Percentiles rank a stretch among this genome's conserved stretches.
Evolutionary conservation across 2,329 filamentous ascomycete genomes (phyloP).

Genomic region (Helotiales sp.): DNA sequence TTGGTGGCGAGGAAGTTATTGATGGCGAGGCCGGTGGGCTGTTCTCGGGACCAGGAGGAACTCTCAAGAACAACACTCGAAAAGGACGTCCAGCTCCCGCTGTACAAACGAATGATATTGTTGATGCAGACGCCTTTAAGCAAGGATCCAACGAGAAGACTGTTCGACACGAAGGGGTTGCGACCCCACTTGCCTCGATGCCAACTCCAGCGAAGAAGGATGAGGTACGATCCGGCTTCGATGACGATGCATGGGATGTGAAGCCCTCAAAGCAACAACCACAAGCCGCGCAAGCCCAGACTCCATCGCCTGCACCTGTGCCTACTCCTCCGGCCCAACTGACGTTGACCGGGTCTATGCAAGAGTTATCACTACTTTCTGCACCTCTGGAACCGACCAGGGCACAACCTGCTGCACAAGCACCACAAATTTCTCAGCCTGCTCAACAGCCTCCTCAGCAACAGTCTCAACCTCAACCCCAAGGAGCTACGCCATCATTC

Average conservation of each 20-base stretch:
- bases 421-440: slow-evolving; percentile 38
- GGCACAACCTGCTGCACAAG: slow-evolving; percentile 42
- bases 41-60: slow-evolving; percentile 92
- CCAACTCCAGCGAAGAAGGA: slow-evolving; percentile 54
- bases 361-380: slow-evolving; percentile 68
- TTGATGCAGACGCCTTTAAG: slow-evolving; percentile 86
- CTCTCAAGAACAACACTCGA: slow-evolving; percentile 90
- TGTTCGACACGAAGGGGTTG: slow-evolving; percentile 48
- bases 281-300: slow-evolving; percentile 35
- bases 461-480: slow-evolving; percentile 47
- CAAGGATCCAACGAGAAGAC: slow-evolving; percentile 51
- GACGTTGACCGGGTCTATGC: slow-evolving; percentile 71
- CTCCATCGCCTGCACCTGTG: slow-evolving; percentile 47
- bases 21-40: slow-evolving; percentile 71
- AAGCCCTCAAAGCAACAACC: slow-evolving; percentile 73
- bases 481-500: slow-evolving; percentile 63
- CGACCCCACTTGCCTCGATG: slow-evolving; percentile 51
- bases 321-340: slow-evolving; percentile 50
- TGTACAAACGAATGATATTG: slow-evolving; percentile 82
- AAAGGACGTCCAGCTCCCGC: slow-evolving; percentile 88
- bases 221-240: slow-evolving; percentile 69
- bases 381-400: slow-evolving; percentile 61
- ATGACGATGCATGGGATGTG: slow-evolving; percentile 97
- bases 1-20: slow-evolving; percentile 57
- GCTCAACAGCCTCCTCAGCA: slow-evolving; percentile 40